Percentiles rank a stretch among this genome's conserved stretches.
Conservation (phyloP, 495 filamentous ascomycete species). For the Copromyces sp. region DNA sequence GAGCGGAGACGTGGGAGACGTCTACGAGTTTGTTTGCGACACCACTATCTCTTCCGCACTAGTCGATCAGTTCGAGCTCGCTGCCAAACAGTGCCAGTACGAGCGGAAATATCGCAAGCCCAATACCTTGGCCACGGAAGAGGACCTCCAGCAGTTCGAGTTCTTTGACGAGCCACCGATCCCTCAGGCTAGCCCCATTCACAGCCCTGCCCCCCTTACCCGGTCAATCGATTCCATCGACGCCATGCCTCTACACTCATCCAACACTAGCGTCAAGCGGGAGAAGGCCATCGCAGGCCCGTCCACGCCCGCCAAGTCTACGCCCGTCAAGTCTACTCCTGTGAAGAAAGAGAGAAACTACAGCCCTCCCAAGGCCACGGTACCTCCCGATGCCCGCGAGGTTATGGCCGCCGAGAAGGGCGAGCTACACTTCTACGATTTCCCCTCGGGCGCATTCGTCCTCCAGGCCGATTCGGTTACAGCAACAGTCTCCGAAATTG, state of each 20-base stretch:
- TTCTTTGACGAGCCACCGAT: constrained; percentile 73
- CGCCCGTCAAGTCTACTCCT: constrained; percentile 9
- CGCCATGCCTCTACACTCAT: constrained; percentile 31
- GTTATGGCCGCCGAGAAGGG: constrained; percentile 65
- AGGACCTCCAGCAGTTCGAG: constrained; percentile 69
- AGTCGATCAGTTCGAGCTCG: constrained; percentile 69
- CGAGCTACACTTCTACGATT: constrained; percentile 91
- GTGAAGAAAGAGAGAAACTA: constrained; percentile 29
- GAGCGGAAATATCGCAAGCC: constrained; percentile 82
- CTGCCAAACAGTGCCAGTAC: constrained; percentile 90
- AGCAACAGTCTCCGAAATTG: constrained; percentile 76
- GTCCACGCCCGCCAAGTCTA: constrained; percentile 11
- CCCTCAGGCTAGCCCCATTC: constrained; percentile 67
- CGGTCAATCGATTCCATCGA: constrained; percentile 37
- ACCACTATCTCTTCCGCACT: constrained; percentile 53
- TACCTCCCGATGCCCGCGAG: constrained; percentile 56
- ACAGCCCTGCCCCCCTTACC: constrained; percentile 47
- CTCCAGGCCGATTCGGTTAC: constrained; percentile 63
- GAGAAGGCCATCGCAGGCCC: constrained; percentile 13
- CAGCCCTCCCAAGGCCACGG: constrained; percentile 36
- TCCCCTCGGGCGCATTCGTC: constrained; percentile 71
- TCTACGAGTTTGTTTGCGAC: constrained; percentile 96
- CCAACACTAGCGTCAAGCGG: constrained; percentile 25
- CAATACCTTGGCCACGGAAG: constrained; percentile 67
- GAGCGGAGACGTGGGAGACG: constrained; percentile 84